These are phyloP conservation scores for Trypanosoma conorhini DNA, from an alignment of 208 protist species.

Conservation along the genomic window DNA sequence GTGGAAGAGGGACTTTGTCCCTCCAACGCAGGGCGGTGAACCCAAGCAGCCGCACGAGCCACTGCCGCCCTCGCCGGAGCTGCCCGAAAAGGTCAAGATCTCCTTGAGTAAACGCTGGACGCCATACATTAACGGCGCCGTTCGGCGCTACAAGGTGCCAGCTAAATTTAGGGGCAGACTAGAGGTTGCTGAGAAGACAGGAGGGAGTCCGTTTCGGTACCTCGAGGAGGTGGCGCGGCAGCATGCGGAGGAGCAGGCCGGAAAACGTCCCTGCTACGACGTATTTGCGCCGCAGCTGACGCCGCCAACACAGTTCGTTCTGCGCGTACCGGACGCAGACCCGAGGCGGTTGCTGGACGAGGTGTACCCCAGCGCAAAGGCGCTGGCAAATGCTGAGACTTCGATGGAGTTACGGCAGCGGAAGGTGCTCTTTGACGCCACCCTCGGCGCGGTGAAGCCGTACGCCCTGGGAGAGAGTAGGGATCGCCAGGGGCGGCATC, in stretches of 20 bases:
- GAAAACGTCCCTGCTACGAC: neutral
- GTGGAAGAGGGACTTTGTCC: neutral
- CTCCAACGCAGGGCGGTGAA: neutral
- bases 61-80: neutral
- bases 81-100: neutral
- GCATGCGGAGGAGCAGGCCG: neutral
- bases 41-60: neutral
- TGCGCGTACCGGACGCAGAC: slow-evolving; percentile 8
- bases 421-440: slow-evolving; percentile 24
- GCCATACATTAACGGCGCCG: slow-evolving; percentile 14
- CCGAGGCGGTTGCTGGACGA: slow-evolving; percentile 1
- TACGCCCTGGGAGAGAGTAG: slow-evolving; percentile 16
- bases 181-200: neutral
- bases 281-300: neutral
- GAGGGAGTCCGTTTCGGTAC: neutral
- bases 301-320: slow-evolving; percentile 1
- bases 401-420: slow-evolving; percentile 11
- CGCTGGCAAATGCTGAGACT: neutral
- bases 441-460: slow-evolving; percentile 23
- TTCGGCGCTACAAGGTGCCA: slow-evolving; percentile 21
- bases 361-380: neutral
- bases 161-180: neutral
- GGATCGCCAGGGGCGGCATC: neutral
- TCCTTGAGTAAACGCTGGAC: slow-evolving; percentile 14
- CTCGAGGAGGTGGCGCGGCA: slow-evolving; percentile 13